Base-by-base conservation (phyloP, 129 eudicot genomes). In the Pseudognaphalium luteoalbum region DNA sequence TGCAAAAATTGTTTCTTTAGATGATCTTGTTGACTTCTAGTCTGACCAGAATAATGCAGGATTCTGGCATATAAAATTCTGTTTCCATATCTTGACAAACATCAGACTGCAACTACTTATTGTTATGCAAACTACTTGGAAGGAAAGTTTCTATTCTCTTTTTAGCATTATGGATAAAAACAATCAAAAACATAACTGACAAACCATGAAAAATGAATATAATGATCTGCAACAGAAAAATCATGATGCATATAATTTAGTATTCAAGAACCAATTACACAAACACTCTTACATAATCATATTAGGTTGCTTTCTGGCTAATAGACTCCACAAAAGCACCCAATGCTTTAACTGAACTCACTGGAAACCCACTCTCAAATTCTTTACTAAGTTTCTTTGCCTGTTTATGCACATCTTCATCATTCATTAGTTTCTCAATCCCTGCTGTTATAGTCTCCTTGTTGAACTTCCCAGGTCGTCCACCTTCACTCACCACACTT, bases 261-360 rank as follows among this genome's bases (percentile, higher is more conserved):
- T 32, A 32, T 32, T 39, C 20, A 51, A 14, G 58, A 51, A 51
- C 17, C 8, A 11, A 25, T 21, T 3, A 61, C n/a, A 61, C 41
- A 14, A 5, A 62, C 14, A 32, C n/a, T 7, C 17, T 62, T 62
- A 22, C 35, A 10, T 6, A 62, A 29, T 17, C 68, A 1, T 4
- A 86, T 74, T 82, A 59, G 71, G 34, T 51, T 61, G 72, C 56
- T 52, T 84, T 72, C 21, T 71, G 69, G 82, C 75, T 82, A 80
- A 89, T 69, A 73, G 85, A 81, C 81, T 85, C 80, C 60, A 71
- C 71, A 68, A 91, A 87, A 74, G 86, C 86, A 82, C 89, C 89
- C 75, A 92, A 76, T 4, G 91, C 87, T 21, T 80, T 81, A 71
- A 74, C 85, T 12, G 96, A 89, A 81, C 85, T 86, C 25, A 70